phyloP scores from a whole-genome alignment of 768 basidiomycete species.

The Dentipellis fragilis region DNA sequence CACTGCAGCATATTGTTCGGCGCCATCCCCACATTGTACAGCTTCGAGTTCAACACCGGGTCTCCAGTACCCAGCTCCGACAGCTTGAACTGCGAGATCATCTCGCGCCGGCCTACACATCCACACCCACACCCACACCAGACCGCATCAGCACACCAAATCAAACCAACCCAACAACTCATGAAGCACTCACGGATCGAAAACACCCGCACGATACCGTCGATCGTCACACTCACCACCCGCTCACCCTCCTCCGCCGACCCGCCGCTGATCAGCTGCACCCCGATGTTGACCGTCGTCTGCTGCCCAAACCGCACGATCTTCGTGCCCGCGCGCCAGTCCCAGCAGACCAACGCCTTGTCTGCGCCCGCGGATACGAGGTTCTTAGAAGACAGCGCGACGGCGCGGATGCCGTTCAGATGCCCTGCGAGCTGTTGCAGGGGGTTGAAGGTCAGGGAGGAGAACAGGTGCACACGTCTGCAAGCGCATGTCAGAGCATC shows the following conservation, averaged over 20 bases:
- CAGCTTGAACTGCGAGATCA: slow-evolving; percentile 88
- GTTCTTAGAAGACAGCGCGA: slow-evolving; percentile 76
- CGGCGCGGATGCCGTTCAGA: slow-evolving; percentile 82
- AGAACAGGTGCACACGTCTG: slow-evolving; percentile 84
- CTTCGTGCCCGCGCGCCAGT: slow-evolving; percentile 83
- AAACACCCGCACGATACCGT: slow-evolving; percentile 84
- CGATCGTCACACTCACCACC: slow-evolving; percentile 86
- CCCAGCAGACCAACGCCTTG: slow-evolving; percentile 76
- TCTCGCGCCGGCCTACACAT: slow-evolving; percentile 54
- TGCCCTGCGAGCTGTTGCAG: slow-evolving; percentile 80
- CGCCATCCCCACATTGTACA: slow-evolving; percentile 71
- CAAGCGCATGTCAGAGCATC: background rate
- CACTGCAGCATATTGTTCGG: slow-evolving; percentile 90
- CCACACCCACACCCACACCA: background rate
- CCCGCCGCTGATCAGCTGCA: slow-evolving; percentile 62
- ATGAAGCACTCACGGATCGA: slow-evolving; percentile 60
- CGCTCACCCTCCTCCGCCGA: slow-evolving; percentile 54
- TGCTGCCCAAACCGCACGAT: slow-evolving; percentile 88
- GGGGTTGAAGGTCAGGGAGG: slow-evolving; percentile 74
- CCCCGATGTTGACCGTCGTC: slow-evolving; percentile 85
- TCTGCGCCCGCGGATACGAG: slow-evolving; percentile 79
- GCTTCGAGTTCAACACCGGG: slow-evolving; percentile 51
- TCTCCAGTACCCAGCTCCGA: slow-evolving; percentile 65
- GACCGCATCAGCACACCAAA: background rate
- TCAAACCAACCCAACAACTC: background rate